Base-by-base conservation (phyloP, 495 filamentous ascomycete genomes). In the Hyphodiscus hymeniophilus region DNA sequence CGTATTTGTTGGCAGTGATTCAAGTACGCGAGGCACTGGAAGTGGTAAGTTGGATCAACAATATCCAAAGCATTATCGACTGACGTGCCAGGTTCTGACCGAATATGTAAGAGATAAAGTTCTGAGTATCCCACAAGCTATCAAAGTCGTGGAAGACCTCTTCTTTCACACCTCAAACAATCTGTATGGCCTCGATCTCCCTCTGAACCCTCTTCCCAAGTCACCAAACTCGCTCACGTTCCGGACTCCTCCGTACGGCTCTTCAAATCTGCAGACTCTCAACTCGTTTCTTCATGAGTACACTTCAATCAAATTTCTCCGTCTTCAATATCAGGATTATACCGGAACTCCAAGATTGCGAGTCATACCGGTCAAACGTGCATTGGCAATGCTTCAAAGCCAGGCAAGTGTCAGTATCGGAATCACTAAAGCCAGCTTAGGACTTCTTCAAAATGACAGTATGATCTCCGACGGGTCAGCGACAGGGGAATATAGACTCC, bases 261-360 rank as follows among this genome's bases (percentile, higher is more conserved):
- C 43, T 46, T 24, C 48, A 13, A 45, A 59, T 45, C 17, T 47
- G 1, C 13, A 50, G 15, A 24, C 34, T 3, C 30, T 60, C 17
- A 48, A 23, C 13, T 18, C 18, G 1, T 68, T 71, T 50, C 54
- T 73, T 4, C 44, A 59, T 6, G 38, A 64, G 32, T 55, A 75
- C 51, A 50, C 57, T 3, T 51, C 60, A 0, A 58, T 69, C 31
- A 74, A 78, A 44, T 85, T 76, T 45, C 56, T 89, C 32, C 80
- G 84, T 46, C 71, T 92, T 42, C 81, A 87, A 64, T 94, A 82
- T 77, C 63, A 87, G 22, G 89, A 94, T 60, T 88, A 85, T 60
- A 90, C 85, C 6, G 77, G 76, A 11, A 79, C 73, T 2, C 56
- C 77, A 0, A 77, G 85, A n/a, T 71, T 80, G 32, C 79, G 87